Evolutionary conservation across 1,284 basidiomycete genomes (phyloP).

Genomic region (Anthracocystis walkeri): DNA sequence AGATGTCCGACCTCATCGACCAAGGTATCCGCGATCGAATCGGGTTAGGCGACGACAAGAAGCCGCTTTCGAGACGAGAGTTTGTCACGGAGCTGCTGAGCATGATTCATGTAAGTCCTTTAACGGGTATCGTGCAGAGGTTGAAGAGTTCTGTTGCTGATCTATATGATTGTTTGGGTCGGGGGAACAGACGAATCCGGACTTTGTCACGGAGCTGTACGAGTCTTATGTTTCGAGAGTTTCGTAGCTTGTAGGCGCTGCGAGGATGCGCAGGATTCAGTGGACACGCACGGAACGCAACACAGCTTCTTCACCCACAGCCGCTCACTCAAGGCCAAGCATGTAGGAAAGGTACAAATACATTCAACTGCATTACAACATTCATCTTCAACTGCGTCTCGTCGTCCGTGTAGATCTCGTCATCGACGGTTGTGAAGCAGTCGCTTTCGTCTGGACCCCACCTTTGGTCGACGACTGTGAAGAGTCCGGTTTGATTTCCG

Average conservation of each 20-base stretch:
- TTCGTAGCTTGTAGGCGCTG: not conserved
- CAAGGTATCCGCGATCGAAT: conserved; percentile 70
- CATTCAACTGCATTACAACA: too few relatives aligned
- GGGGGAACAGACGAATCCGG: conserved; percentile 53
- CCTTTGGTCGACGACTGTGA: not conserved
- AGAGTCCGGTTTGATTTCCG: conserved; percentile 6
- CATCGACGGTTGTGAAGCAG: not conserved
- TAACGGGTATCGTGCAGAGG: not conserved
- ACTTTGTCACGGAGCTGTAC: conserved; percentile 60
- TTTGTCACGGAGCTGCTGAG: conserved; percentile 78
- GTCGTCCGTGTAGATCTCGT: conserved; percentile 5
- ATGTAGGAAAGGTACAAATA: too few relatives aligned
- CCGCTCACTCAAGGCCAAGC: too few relatives aligned
- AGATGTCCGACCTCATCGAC: conserved; percentile 72
- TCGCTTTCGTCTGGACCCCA: not conserved
- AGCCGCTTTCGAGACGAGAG: conserved; percentile 73
- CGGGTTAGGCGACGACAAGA: conserved; percentile 63
- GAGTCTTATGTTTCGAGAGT: conserved; percentile 41
- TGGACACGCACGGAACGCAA: too few relatives aligned
- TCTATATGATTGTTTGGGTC: conserved; percentile 1
- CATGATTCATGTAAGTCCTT: conserved; percentile 77
- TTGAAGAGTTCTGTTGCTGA: conserved; percentile 3
- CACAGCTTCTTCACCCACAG: too few relatives aligned
- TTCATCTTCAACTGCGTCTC: not conserved
- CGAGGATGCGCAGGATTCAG: too few relatives aligned